Evolutionary conservation across 345 rosid species (phyloP), one percentile per base, ranked within the genome.

Genomic region (Corchorus capsularis): DNA sequence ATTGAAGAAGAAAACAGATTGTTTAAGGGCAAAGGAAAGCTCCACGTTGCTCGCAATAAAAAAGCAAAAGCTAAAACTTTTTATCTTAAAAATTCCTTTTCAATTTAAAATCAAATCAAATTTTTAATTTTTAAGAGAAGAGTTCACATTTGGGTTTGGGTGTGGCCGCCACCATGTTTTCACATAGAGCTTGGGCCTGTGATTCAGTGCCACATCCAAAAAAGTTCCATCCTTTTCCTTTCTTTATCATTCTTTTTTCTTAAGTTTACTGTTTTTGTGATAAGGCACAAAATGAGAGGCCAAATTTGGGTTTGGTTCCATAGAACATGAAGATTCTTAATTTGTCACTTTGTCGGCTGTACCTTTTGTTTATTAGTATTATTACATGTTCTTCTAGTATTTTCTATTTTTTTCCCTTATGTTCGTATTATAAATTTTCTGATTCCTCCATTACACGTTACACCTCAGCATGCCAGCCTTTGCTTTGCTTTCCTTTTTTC

Each of bases 241-340:
- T 20, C 20, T 8, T 39, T 39, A 13, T 69, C 3, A 5, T 19
- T 46, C 2, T 34, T 53, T 53, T 15, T 59, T 43, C 63, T 27
- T 43, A 10, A 2, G 22, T 53, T 5, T 59, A 41, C 76, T 53
- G 27, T 43, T 45, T 9, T 57, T 9, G 50, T 22, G 76, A 75
- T 56, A 55, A 47, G 64, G 63, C 72, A 83, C 77, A 84, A 60
- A 80, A 63, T 47, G 78, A 53, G 73, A 71, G 64, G 73, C 79
- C 32, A 54, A 43, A 12, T 68, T n/a, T 32, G 72, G 68, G 72
- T 37, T 47, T 47, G 43, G 45, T 27, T 34, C 10, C 76, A 10
- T 61, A 47, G n/a, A 61, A 53, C 41, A 52, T 8, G 54, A 63
- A 74, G 39, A 74, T 74, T 62, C 77, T 13, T 50, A 3, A 7